Evolutionary conservation across 2,329 filamentous ascomycete genomes (phyloP), one percentile per base, ranked within the genome.

Genomic region (Pseudocercospora musae): DNA sequence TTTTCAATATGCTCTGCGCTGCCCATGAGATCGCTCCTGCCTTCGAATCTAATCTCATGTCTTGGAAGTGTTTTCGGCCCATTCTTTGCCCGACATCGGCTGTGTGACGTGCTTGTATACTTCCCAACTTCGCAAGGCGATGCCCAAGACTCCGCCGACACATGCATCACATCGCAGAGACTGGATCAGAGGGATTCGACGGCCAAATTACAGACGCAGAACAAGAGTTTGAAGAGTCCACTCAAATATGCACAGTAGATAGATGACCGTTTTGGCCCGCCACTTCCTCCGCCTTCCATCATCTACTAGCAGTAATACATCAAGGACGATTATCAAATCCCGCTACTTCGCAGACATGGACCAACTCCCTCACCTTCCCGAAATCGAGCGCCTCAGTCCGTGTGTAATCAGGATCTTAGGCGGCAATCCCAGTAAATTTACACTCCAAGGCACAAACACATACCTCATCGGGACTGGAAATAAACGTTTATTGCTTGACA

Each of bases 381-480:
- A 89, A 64, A 85, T 96, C 56, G 87, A 94, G 77, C 86, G 89
- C 64, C 82, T 98, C 59, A 94, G 90, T 72, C 84, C 89, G 20
- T 81, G 85, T 13, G 89, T 93, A 49, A 89, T 96, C 66, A 86
- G 95, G 60, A 90, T 99, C 65, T 81, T 98, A 18, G 95, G 89
- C 62, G 92, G 90, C 8, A 99, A 99, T 77, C 94, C 95, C 11
- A 87, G 90, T 73, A 97, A 96, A 81, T 88, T 87, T 72, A 85
- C 84, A 0, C 74, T 88, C n/a, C 86, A 88, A 82, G 86, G 85
- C 82, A 97, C 95, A 69, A 99, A 99, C 76, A 99, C 95, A 33
- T 99, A 99, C 76, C 84, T 99, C 18, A 73, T 99, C 62, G 95
- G 95, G 62, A 87, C 84, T 6, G 94, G 93, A 3, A 75, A 80